These are phyloP conservation scores for Penicillium sp. DNA, from an alignment of 2,329 filamentous ascomycete species.

Conservation along the genomic window DNA sequence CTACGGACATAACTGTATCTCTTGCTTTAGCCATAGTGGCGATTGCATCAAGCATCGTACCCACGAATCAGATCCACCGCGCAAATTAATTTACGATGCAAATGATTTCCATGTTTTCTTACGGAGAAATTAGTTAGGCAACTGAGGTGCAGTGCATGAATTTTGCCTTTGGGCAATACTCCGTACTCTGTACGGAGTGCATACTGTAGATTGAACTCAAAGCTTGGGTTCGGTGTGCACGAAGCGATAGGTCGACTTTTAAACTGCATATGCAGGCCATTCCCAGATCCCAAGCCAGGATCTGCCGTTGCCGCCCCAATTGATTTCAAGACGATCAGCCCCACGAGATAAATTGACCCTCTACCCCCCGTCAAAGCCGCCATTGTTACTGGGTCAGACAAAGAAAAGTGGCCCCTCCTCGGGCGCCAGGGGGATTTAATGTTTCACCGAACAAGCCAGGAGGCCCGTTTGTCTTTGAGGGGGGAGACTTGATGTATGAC, in stretches of 20 bases:
- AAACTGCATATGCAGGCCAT: slow-evolving; percentile 9
- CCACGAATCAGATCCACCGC: slow-evolving; percentile 17
- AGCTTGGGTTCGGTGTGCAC: neutral
- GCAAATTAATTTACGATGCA: slow-evolving; percentile 7
- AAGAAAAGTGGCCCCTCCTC: slow-evolving; percentile 7
- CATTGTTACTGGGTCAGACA: slow-evolving; percentile 17
- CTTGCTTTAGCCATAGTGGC: slow-evolving; percentile 8
- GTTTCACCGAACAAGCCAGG: slow-evolving; percentile 15
- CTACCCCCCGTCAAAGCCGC: slow-evolving; percentile 14
- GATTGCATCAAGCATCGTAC: slow-evolving; percentile 8
- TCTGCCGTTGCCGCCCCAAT: slow-evolving; percentile 22
- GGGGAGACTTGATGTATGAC: neutral
- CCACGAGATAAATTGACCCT: slow-evolving; percentile 13
- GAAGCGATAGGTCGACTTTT: neutral
- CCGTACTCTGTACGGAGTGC: neutral
- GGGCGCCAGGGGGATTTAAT: slow-evolving; percentile 21
- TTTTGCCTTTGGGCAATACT: neutral
- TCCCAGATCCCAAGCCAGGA: slow-evolving; percentile 13
- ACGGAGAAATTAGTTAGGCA: neutral
- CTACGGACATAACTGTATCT: neutral
- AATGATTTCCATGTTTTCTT: slow-evolving; percentile 1
- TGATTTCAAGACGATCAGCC: slow-evolving; percentile 20
- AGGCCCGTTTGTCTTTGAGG: slow-evolving; percentile 8
- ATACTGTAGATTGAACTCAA: neutral
- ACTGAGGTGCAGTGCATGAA: neutral